Conservation (phyloP, 192 early-diverging fungal genomes). For the Tieghemiomyces parasiticus region DNA sequence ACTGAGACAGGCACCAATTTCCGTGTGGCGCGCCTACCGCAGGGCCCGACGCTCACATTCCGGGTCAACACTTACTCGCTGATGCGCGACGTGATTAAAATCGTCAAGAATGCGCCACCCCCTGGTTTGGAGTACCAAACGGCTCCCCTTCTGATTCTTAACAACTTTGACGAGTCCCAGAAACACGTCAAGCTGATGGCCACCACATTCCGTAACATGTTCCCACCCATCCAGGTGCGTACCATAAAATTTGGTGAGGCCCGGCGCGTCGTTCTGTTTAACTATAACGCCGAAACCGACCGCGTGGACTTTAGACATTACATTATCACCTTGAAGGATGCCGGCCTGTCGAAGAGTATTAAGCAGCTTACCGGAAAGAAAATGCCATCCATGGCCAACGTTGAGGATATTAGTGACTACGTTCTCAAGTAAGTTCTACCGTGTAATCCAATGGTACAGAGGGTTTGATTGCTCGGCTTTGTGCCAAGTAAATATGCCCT, state of each 20-base stretch:
- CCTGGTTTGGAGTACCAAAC: constrained; percentile 62
- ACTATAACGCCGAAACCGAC: constrained; percentile 70
- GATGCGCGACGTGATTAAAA: constrained; percentile 59
- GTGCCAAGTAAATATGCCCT: no score
- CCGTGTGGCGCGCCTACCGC: constrained; percentile 70
- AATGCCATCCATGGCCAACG: constrained; percentile 61
- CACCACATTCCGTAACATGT: constrained; percentile 93
- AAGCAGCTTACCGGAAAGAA: constrained; percentile 58
- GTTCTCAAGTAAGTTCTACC: no score
- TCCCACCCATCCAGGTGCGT: constrained; percentile 87
- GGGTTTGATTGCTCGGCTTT: no score
- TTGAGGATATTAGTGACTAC: constrained; percentile 87
- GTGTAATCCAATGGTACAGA: no score
- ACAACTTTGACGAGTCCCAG: constrained; percentile 23
- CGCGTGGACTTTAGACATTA: constrained; percentile 92
- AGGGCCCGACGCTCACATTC: constrained; percentile 88
- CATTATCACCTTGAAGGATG: constrained; percentile 67
- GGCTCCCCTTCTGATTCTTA: constrained; percentile 55
- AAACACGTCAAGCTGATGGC: constrained; percentile 83
- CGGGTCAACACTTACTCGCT: constrained; percentile 68
- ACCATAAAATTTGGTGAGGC: constrained; percentile 87
- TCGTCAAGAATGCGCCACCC: constrained; percentile 64
- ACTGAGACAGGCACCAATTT: constrained; percentile 71
- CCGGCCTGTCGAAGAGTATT: constrained; percentile 82
- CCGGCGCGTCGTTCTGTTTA: constrained; percentile 81